These are phyloP conservation scores for Hippophae tibetana DNA, from an alignment of 306 rosid species.

Conservation along the genomic window DNA sequence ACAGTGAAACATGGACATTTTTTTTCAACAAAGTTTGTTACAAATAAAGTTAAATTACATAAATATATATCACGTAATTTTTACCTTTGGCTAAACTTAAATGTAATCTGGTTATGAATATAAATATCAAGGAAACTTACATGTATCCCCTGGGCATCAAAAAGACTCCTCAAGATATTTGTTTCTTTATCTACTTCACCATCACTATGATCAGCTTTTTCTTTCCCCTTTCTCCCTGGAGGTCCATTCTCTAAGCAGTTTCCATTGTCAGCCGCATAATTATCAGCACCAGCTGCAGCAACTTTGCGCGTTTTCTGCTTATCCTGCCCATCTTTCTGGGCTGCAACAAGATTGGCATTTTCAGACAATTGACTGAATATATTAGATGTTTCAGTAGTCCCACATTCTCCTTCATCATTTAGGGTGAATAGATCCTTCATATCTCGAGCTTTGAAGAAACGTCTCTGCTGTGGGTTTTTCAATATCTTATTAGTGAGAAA, in stretches of 20 bases:
- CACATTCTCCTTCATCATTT: slow-evolving; percentile 58
- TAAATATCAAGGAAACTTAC: slow-evolving; percentile 37
- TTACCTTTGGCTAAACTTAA: slow-evolving; percentile 2
- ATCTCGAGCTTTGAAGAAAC: slow-evolving; percentile 94
- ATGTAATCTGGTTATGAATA: neutral
- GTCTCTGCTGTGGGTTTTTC: slow-evolving; percentile 93
- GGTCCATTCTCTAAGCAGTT: slow-evolving; percentile 26
- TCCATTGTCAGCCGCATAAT: slow-evolving; percentile 23
- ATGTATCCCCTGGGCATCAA: slow-evolving; percentile 82
- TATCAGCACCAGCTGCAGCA: slow-evolving; percentile 22
- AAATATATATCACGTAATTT: neutral
- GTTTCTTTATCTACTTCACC: slow-evolving; percentile 60
- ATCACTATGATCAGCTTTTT: slow-evolving; percentile 38
- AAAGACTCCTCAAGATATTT: slow-evolving; percentile 62
- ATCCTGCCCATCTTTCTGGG: slow-evolving; percentile 40
- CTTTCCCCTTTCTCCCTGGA: slow-evolving; percentile 43
- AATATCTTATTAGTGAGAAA: slow-evolving; percentile 87
- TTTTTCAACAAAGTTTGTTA: too few species aligned
- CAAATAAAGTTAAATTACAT: neutral
- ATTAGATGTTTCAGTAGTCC: slow-evolving; percentile 80
- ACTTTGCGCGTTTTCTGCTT: slow-evolving; percentile 19
- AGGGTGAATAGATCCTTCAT: slow-evolving; percentile 89
- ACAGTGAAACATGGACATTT: too few species aligned
- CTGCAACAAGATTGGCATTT: slow-evolving; percentile 49
- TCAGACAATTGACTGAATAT: slow-evolving; percentile 73